Base-by-base conservation (phyloP, 2,329 filamentous ascomycete species). In the Myriosclerotinia curreyana region DNA sequence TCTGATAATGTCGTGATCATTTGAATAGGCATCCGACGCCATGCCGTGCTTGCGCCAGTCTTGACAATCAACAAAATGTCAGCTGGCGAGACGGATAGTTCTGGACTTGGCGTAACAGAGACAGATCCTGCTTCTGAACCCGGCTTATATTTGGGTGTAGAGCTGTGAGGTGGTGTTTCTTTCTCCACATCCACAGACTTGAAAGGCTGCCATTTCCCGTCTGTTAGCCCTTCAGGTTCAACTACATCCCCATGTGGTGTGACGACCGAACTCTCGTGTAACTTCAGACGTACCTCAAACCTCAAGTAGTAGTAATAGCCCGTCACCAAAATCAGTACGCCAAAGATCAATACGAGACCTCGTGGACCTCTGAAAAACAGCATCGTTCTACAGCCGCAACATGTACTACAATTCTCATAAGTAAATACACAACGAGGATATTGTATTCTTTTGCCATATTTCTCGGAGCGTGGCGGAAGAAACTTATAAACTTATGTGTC, bases 61-160 rank as follows among this genome's bases (percentile, higher is more conserved):
- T 67, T 67, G 46, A 67, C 28, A 14, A 67, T 61, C 31, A 67
- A 38, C 14, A 66, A 25, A 22, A 67, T 53, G 36, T 67, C 64
- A 34, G 48, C 31, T 36, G 64, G 64, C 22, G 55, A 59, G 28
- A 54, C 3, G 17, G 42, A 49, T 49, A 44, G 38, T 20, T 42
- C 60, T n/a, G 38, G 17, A 53, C 36, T 31, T 8, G 40, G 31
- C 11, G 22, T 28, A 8, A 11, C 31, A 46, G 40, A 31, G n/a
- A 20, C 40, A 42, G 20, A 9, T 14, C 25, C 56, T 36, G 40
- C 42, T 31, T 46, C 54, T 28, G 28, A 22, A 42, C 31, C 9
- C 2, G 54, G 25, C 17, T 46, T 42, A 7, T 58, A 11, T 14
- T n/a, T 42, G 28, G 36, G 25, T 7, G 34, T 58, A 31, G 44